These are phyloP conservation scores for Karstenula rhodostoma DNA, from an alignment of 2,329 filamentous ascomycete species.

Conservation along the genomic window DNA sequence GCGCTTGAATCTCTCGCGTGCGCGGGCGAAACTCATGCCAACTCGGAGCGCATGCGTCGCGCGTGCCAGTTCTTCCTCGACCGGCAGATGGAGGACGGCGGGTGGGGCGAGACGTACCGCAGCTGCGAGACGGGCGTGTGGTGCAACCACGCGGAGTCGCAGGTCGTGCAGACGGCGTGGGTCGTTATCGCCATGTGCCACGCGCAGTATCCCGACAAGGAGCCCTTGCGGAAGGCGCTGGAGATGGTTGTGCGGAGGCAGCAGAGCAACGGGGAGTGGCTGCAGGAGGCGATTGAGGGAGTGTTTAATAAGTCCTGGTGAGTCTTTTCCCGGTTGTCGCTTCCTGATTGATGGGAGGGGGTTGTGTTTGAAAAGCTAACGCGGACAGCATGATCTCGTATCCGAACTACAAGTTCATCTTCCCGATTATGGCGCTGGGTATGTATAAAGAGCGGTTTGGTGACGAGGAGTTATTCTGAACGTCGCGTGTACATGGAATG, in stretches of 20 bases:
- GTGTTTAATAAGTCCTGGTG: slow-evolving; percentile 98
- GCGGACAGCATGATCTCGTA: slow-evolving; percentile 88
- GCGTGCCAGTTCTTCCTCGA: slow-evolving; percentile 88
- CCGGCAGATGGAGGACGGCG: slow-evolving; percentile 86
- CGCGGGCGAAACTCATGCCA: slow-evolving; percentile 82
- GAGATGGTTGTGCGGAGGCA: slow-evolving; percentile 85
- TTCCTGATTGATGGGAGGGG: too few species aligned
- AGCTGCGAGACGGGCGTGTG: slow-evolving; percentile 81
- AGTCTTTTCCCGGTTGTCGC: slow-evolving; percentile 45
- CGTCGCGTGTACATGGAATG: neutral
- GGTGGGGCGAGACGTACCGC: slow-evolving; percentile 96
- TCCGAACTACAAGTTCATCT: slow-evolving; percentile 98
- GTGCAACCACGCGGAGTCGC: slow-evolving; percentile 78
- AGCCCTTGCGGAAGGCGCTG: slow-evolving; percentile 76
- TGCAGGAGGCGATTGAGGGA: slow-evolving; percentile 94
- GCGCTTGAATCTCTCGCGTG: slow-evolving; percentile 85
- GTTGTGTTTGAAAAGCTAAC: slow-evolving; percentile 19
- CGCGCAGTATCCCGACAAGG: slow-evolving; percentile 78
- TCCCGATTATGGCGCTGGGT: slow-evolving; percentile 91
- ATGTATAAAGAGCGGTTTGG: slow-evolving; percentile 71
- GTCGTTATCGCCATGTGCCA: slow-evolving; percentile 82
- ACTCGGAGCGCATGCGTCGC: slow-evolving; percentile 72
- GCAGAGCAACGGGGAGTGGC: slow-evolving; percentile 89
- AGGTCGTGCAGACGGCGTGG: slow-evolving; percentile 96
- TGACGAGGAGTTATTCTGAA: slow-evolving; percentile 32